Evolutionary conservation across 805 yeast genomes (phyloP).

Genomic region (Lipomyces chichibuensis): DNA sequence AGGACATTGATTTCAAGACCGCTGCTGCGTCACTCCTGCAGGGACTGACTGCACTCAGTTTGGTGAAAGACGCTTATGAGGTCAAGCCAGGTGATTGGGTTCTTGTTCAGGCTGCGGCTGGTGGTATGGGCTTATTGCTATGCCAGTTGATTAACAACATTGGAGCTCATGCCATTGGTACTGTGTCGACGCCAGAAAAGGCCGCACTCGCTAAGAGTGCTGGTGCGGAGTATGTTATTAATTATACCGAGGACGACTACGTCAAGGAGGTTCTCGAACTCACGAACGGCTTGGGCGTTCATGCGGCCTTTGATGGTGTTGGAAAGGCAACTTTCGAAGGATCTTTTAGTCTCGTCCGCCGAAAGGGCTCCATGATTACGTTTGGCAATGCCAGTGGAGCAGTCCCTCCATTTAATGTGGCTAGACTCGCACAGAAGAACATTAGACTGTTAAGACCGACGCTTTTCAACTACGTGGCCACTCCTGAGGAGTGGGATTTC

Average conservation of each 20-base stretch:
- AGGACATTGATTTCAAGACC: conserved; percentile 49
- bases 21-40: conserved; percentile 69
- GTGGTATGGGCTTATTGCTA: conserved; percentile 82
- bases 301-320: conserved; percentile 70
- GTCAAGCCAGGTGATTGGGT: conserved; percentile 72
- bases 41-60: conserved; percentile 78
- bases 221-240: conserved; percentile 79
- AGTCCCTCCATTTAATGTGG: conserved; percentile 58
- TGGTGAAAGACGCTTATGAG: conserved; percentile 64
- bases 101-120: conserved; percentile 91
- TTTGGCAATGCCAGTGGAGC: conserved; percentile 88
- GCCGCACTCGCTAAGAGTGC: conserved; percentile 61
- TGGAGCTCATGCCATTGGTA: conserved; percentile 84
- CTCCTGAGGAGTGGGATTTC: conserved; percentile 59
- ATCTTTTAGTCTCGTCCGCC: conserved; percentile 58
- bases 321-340: conserved; percentile 77
- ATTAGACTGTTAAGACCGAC: conserved; percentile 68
- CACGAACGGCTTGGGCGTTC: conserved; percentile 69
- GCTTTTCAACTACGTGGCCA: conserved; percentile 56
- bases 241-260: conserved; percentile 54
- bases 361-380: conserved; percentile 74
- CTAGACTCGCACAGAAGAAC: conserved; percentile 61
- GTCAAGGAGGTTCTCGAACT: conserved; percentile 58
- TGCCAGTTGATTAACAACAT: conserved; percentile 61
- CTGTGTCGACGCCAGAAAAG: conserved; percentile 79